Evolutionary conservation across 2,329 filamentous ascomycete genomes (phyloP), one percentile per base, ranked within the genome.

Genomic region (Xylaria sp.): DNA sequence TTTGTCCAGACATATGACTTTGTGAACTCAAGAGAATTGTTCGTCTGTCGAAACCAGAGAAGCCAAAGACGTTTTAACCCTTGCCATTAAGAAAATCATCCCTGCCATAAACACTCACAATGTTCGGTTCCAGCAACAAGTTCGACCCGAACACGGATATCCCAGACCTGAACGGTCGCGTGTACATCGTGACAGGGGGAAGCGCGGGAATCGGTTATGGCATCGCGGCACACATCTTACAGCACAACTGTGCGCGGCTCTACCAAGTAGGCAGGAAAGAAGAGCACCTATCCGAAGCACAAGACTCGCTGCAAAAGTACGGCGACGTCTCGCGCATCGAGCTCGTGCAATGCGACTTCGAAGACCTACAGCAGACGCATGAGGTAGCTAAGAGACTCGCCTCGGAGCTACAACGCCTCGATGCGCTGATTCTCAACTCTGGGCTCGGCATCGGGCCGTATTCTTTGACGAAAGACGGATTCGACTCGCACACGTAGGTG

Each of bases 151-250:
- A 74, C n/a, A 73, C 66, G 4, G 70, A 76, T 52, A 73, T 76
- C 28, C 74, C 73, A 0, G 69, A 67, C 46, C 46, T 64, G 10
- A 28, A 46, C 51, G 56, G 49, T 70, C 59, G 83, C 79, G 77
- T 83, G 20, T 86, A 82, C 62, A 77, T 85, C 20, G 81, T 86
- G 15, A 85, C 83, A 0, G 82, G 83, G n/a, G 83, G 83, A 25
- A 82, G 80, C 23, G 81, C 83, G n/a, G 84, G 83, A 23, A 85
- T 86, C 39, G 84, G 84, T 18, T 86, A 82, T 67, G 84, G 84
- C 28, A 86, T 86, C 55, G 80, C 82, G 33, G 83, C 85, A 8
- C 85, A 87, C 69, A 76, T 86, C n/a, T 81, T 87, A 3, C 82
- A 86, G 72, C 83, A 86, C 74, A 83, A 83, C 55, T 78, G 82